Conservation (phyloP, 352 stramenopile species). For the Phytophthora cajani region DNA sequence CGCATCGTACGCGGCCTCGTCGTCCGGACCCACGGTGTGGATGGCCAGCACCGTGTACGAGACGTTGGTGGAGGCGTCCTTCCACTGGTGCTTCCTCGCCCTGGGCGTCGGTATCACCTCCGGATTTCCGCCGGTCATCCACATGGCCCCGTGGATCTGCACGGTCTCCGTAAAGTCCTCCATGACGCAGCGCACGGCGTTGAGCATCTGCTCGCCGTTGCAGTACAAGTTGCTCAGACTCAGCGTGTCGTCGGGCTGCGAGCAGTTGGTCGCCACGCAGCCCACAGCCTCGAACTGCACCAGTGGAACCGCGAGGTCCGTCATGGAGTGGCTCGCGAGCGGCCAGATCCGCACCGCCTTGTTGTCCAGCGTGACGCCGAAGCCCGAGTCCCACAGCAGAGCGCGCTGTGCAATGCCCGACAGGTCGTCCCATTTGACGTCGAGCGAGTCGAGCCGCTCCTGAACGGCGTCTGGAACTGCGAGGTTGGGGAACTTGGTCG, state of each 20-base stretch:
- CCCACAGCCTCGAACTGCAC: slow-evolving; percentile 21
- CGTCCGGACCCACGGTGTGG: slow-evolving; percentile 15
- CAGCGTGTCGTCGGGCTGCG: slow-evolving; percentile 7
- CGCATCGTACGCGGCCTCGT: slow-evolving; percentile 19
- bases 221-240: slow-evolving; percentile 30
- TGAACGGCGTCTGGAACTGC: slow-evolving; percentile 8
- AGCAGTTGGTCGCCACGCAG: slow-evolving; percentile 28
- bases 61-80: not conserved
- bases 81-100: slow-evolving; percentile 22
- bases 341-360: slow-evolving; percentile 35
- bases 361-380: slow-evolving; percentile 17
- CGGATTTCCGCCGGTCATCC: slow-evolving; percentile 36
- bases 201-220: slow-evolving; percentile 33
- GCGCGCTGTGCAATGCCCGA: slow-evolving; percentile 33
- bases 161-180: slow-evolving; percentile 6
- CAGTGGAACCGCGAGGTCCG: slow-evolving; percentile 30
- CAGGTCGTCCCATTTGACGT: slow-evolving; percentile 23
- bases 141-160: slow-evolving; percentile 29
- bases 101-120: slow-evolving; percentile 16
- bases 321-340: slow-evolving; percentile 23
- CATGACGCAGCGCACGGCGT: slow-evolving; percentile 23
- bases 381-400: slow-evolving; percentile 41
- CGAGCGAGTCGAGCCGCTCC: slow-evolving; percentile 10
- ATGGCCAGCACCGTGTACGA: slow-evolving; percentile 30
- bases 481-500: slow-evolving; percentile 7